Evolutionary conservation across 2,329 filamentous ascomycete species (phyloP), one percentile per base, ranked within the genome.

Genomic region (Trichoderma guizhouense): DNA sequence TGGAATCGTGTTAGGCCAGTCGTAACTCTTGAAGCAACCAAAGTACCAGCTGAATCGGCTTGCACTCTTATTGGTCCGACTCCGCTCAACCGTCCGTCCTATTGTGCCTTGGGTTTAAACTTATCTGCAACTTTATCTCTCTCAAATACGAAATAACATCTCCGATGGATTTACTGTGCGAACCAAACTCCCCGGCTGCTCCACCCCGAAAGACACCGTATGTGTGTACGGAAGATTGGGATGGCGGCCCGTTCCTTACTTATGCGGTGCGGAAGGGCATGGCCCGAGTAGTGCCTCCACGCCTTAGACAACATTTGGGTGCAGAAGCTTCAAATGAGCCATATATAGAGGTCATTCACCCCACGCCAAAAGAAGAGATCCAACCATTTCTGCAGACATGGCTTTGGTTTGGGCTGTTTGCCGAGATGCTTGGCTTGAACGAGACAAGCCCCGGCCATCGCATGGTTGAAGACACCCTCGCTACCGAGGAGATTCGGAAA

Each of bases 371-470:
- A 8, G 70, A 72, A 4, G 76, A 78, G 12, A 68, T 77, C 11
- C 72, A 79, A 39, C 67, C 74, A 0, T 79, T 80, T 55, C 61
- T 79, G 15, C 80, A 81, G 66, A 80, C 77, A 7, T 81, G 80
- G 79, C 73, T 82, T 8, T 81, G 76, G 64, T 79, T 81, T 71
- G 79, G 80, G 0, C 72, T 79, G 5, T 34, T 79, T 18, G 74
- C 77, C 6, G 80, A 82, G 66, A 74, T 79, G 32, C 47, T 80
- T 4, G 74, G 76, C 26, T 64, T 78, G 4, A 79, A 79, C 58
- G 75, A 77, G 64, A 65, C 73, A 1, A 58, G 61, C 3, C 65
- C 73, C 6, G 76, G 74, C n/a, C 21, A 43, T 2, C 65, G 72
- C 7, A 53, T 76, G 26, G 9, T 75, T 28, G 70, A 74, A 26